Evolutionary conservation across 371 early-diverging fungal genomes (phyloP).

Genomic region (Lichtheimia corymbifera): DNA sequence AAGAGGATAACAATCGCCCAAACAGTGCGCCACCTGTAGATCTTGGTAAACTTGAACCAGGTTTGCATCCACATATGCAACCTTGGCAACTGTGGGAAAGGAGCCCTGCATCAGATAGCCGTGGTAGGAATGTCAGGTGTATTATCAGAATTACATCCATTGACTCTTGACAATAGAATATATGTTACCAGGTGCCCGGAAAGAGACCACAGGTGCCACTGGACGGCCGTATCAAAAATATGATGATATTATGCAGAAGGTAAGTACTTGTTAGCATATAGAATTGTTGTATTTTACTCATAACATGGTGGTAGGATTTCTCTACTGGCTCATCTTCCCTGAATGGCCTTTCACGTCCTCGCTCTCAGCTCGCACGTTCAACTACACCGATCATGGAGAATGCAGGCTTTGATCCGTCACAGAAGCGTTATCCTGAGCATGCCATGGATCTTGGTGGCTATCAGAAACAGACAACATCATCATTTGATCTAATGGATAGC

Average conservation of each 20-base stretch:
- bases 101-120: background rate
- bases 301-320: conserved; percentile 16
- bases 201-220: conserved; percentile 17
- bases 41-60: conserved; percentile 9
- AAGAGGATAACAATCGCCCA: conserved; percentile 34
- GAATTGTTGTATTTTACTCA: background rate
- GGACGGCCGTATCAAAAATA: conserved; percentile 30
- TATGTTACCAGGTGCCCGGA: conserved; percentile 9
- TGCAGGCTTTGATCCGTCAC: too few species aligned
- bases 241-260: conserved; percentile 42
- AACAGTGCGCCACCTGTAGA: conserved; percentile 46
- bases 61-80: conserved; percentile 14
- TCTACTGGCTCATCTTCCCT: too few species aligned
- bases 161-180: background rate
- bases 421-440: too few species aligned
- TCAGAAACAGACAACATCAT: too few species aligned
- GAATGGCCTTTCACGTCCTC: too few species aligned
- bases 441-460: too few species aligned
- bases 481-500: conserved; percentile 31
- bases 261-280: conserved; percentile 7
- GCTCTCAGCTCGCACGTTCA: too few species aligned
- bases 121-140: conserved; percentile 8
- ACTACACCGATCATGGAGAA: too few species aligned
- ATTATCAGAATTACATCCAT: background rate
- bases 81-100: conserved; percentile 40